Evolutionary conservation across 75 land plant species (phyloP).

Genomic region (Cupressus sempervirens): DNA sequence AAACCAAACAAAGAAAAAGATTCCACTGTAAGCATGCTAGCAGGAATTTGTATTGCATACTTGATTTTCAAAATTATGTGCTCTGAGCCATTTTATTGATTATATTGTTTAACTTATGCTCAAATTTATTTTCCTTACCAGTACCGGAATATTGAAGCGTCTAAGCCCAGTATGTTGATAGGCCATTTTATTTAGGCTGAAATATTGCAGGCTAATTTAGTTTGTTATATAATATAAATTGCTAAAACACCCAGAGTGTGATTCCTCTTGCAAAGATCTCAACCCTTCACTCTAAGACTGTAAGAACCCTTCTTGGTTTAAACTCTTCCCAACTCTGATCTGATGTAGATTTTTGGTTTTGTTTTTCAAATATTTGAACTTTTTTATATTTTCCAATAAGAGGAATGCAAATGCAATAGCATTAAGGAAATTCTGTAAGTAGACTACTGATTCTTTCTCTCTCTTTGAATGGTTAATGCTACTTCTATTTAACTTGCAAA

Average conservation of each 20-base stretch:
- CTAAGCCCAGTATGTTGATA: background rate
- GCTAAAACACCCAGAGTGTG: background rate
- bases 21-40: background rate
- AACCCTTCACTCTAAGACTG: too few species aligned
- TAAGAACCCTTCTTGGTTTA: too few species aligned
- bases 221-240: background rate
- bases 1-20: background rate
- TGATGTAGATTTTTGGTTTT: too few species aligned
- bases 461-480: too few species aligned
- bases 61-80: background rate
- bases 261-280: too few species aligned
- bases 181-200: background rate
- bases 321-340: too few species aligned
- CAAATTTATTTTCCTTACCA: background rate
- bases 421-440: too few species aligned
- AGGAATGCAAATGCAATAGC: too few species aligned
- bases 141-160: background rate
- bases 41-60: conserved; percentile 1
- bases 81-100: background rate
- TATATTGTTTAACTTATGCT: background rate
- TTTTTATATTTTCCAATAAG: too few species aligned
- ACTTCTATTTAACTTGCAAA: too few species aligned
- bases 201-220: background rate
- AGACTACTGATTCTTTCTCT: too few species aligned
- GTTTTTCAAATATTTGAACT: too few species aligned